phyloP scores from a whole-genome alignment of 441 rosid genomes.

The Sinapis alba region DNA sequence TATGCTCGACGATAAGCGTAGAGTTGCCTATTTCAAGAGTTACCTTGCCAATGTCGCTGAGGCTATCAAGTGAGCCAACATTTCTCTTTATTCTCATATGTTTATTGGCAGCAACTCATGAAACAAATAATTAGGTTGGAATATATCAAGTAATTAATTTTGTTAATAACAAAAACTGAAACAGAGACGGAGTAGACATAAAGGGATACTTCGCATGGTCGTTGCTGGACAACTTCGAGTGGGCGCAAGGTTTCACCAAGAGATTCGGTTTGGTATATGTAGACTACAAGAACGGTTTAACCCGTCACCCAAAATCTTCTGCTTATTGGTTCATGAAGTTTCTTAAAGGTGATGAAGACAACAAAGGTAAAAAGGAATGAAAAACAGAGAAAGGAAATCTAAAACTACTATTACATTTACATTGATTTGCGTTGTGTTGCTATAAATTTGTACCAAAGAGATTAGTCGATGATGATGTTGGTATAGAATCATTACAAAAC shows the following conservation, averaged over 20 bases:
- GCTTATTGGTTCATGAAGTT: slow-evolving; percentile 81
- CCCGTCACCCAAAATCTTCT: slow-evolving; percentile 82
- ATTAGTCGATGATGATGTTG: no score
- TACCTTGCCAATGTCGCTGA: slow-evolving; percentile 70
- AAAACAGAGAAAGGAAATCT: background rate
- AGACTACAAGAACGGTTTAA: slow-evolving; percentile 77
- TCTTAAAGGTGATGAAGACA: slow-evolving; percentile 54
- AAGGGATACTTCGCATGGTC: slow-evolving; percentile 94
- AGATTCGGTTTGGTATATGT: slow-evolving; percentile 82
- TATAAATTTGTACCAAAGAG: background rate
- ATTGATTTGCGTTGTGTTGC: slow-evolving; percentile 9
- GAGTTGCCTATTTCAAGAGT: slow-evolving; percentile 63
- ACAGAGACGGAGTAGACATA: slow-evolving; percentile 84
- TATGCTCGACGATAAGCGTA: slow-evolving; percentile 78
- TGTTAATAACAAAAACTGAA: background rate
- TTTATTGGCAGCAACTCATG: no score
- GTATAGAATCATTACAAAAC: background rate
- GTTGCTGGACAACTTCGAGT: slow-evolving; percentile 81
- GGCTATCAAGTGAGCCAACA: slow-evolving; percentile 61
- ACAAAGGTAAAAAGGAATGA: slow-evolving; percentile 52
- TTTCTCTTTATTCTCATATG: background rate
- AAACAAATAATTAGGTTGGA: no score
- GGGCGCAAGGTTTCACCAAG: slow-evolving; percentile 91
- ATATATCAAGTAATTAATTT: background rate
- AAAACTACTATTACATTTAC: background rate